Evolutionary conservation across 169 alveolate species (phyloP), one percentile per base, ranked within the genome.

Genomic region (Babesia ovis): DNA sequence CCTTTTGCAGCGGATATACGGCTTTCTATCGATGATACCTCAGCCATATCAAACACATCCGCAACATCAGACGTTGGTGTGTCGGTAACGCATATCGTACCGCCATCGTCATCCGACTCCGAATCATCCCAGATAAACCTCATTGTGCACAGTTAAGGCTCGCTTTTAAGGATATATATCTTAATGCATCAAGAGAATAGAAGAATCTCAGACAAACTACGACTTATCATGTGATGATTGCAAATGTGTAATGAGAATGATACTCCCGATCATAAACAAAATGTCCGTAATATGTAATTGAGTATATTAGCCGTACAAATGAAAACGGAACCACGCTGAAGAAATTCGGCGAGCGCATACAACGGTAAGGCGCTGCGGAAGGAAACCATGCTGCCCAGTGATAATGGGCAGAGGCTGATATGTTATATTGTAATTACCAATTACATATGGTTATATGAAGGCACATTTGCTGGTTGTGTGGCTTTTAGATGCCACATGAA

Each of bases 21-120:
- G 23, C 32, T 22, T 27, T 8, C 34, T 64, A 16, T n/a, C 0
- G 57, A 27, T n/a, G 39, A 25, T 12, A 18, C 56, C 9, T 27
- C 42, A 31, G 31, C 32, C 34, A n/a, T 3, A 12, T 64, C 74
- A 25, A 14, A 16, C 29, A 29, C 29, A 27, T 64, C 61, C 9
- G 43, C 74, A 23, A 46, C 31, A 16, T 18, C 62, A 1, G 74
- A 32, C 29, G 51, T 35, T 5, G 59, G 64, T 20, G 51, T 50
- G 48, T 64, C 74, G 50, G 74, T 50, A 14, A 64, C 74, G 22
- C 74, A 64, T 2, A 64, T 29, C 3, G 74, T 64, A 29, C 41
- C 74, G 37, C 6, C 16, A 34, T 64, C 74, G 32, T 46, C 8
- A 9, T 60, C 70, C 23, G 56, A 23, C 1, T 50, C 74, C 2